Conservation (phyloP, 139 green algal species). For the Coelastrella sp. region DNA sequence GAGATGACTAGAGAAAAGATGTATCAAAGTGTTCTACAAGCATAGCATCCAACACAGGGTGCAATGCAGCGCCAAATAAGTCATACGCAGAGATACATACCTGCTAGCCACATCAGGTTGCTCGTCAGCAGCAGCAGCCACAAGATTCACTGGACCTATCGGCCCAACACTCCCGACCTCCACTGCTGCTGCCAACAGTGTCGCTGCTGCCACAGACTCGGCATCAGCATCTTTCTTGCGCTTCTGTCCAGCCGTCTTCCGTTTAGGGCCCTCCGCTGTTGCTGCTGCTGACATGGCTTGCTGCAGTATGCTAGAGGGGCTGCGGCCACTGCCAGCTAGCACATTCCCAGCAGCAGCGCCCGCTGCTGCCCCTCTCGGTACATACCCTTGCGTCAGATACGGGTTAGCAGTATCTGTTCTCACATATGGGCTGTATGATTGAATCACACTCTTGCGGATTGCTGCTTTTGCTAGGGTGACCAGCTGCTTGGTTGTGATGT, state of each 20-base stretch:
- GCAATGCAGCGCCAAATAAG: not conserved
- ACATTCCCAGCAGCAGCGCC: not conserved
- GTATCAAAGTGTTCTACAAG: not conserved
- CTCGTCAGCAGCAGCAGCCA: not conserved
- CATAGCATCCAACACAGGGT: no score
- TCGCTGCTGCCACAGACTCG: slow-evolving; percentile 6
- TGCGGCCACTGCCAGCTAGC: not conserved
- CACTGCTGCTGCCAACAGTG: not conserved
- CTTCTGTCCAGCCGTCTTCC: not conserved
- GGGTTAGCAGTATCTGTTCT: not conserved
- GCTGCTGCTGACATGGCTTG: not conserved
- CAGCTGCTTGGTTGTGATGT: slow-evolving; percentile 14
- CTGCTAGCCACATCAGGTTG: not conserved
- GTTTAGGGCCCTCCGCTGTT: not conserved
- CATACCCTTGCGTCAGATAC: slow-evolving; percentile 11
- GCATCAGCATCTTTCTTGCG: not conserved
- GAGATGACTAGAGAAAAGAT: not conserved
- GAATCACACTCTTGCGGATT: slow-evolving; percentile 17
- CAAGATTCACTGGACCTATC: not conserved
- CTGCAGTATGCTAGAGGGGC: not conserved
- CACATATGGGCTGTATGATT: slow-evolving; percentile 1
- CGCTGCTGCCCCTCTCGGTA: not conserved
- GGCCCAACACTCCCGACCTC: not conserved
- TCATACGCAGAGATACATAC: not conserved
- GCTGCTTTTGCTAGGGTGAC: not conserved